phyloP scores from a whole-genome alignment of 2,329 filamentous ascomycete genomes.

The Colletotrichum sp. region DNA sequence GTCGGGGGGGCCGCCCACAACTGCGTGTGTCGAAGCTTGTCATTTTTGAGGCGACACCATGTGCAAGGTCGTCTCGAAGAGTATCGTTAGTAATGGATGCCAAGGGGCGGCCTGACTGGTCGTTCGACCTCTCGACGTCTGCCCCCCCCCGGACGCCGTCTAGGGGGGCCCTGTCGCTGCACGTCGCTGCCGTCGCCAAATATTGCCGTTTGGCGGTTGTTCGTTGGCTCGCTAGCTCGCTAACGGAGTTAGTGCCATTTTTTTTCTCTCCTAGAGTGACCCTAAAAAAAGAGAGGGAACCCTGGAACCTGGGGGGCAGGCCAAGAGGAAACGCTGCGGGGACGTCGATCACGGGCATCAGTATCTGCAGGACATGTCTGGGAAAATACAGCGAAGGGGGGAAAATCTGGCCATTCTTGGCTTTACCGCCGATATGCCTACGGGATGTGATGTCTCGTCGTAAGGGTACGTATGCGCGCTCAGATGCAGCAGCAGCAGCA shows the following conservation, averaged over 20 bases:
- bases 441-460: background rate
- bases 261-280: background rate
- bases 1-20: too few species aligned
- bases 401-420: background rate
- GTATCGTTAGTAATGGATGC: background rate
- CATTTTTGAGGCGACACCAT: background rate
- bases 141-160: background rate
- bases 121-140: background rate
- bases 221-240: background rate
- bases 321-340: conserved; percentile 6
- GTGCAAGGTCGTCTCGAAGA: background rate
- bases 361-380: background rate
- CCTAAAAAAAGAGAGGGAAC: background rate
- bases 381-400: background rate
- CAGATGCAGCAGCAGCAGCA: background rate
- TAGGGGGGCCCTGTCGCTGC: background rate
- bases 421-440: background rate
- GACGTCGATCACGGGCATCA: conserved; percentile 15
- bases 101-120: background rate
- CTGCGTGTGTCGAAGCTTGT: background rate
- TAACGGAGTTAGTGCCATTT: background rate
- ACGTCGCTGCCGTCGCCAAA: background rate
- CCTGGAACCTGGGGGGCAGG: background rate
- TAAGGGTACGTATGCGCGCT: background rate
- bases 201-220: background rate